phyloP scores from a whole-genome alignment of 805 yeast genomes.

The Brettanomyces anomalus region DNA sequence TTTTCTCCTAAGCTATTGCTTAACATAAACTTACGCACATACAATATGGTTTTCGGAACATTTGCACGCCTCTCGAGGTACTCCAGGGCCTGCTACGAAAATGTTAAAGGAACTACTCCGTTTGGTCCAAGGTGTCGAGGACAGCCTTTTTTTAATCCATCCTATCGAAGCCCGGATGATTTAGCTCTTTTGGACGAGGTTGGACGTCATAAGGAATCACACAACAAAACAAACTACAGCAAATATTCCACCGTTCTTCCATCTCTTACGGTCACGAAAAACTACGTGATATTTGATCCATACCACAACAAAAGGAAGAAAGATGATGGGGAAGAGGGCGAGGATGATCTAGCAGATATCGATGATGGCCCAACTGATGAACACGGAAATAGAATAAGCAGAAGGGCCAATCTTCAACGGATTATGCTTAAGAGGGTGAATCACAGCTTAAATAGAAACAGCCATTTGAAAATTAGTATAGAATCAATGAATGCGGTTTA shows the following conservation, averaged over 20 bases:
- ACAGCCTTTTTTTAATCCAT: conserved; percentile 29
- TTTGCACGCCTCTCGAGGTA: conserved; percentile 17
- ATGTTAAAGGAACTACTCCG: background rate
- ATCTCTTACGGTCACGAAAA: conserved; percentile 18
- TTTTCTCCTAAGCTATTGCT: too few species aligned
- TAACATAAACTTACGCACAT: too few species aligned
- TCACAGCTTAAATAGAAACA: conserved; percentile 20
- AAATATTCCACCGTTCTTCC: conserved; percentile 17
- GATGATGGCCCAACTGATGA: background rate
- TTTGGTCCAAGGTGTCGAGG: conserved; percentile 4
- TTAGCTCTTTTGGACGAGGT: conserved; percentile 21
- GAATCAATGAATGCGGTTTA: conserved; percentile 13
- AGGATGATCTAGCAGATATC: conserved; percentile 3
- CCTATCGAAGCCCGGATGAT: conserved; percentile 23
- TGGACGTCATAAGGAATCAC: conserved; percentile 12
- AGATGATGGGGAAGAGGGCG: conserved; percentile 6
- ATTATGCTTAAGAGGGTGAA: conserved; percentile 18
- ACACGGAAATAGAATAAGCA: background rate
- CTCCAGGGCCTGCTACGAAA: background rate
- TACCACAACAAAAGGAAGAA: conserved; percentile 10
- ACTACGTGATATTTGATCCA: conserved; percentile 23
- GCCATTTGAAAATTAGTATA: conserved; percentile 21
- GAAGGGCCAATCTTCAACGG: conserved; percentile 1
- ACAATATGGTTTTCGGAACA: conserved; percentile 22
- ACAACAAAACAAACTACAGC: conserved; percentile 12